Percentiles rank a stretch among this genome's conserved stretches.
Conservation (phyloP, 805 yeast species). For the Ogataea neopini region DNA sequence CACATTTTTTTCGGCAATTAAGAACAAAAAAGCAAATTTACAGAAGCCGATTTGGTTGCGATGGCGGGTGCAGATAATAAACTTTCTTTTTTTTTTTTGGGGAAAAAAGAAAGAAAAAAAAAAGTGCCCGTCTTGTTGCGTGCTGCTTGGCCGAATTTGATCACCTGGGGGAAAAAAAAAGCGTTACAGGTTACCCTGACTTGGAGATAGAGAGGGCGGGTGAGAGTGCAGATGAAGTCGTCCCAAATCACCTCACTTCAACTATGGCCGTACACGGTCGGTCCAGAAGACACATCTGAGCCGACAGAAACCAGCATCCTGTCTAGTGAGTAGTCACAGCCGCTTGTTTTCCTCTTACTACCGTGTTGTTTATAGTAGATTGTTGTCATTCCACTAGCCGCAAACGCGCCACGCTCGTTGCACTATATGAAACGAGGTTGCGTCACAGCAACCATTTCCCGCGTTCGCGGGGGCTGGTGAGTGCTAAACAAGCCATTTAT, state of each 20-base stretch:
- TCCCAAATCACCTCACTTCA: background rate
- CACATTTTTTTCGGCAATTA: background rate
- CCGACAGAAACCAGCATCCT: background rate
- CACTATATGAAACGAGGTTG: background rate
- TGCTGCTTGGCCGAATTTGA: constrained; percentile 1
- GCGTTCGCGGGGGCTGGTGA: constrained; percentile 5
- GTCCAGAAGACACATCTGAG: background rate
- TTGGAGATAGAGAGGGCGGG: background rate
- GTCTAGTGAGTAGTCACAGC: background rate
- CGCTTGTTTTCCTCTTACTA: background rate
- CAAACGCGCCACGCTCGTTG: constrained; percentile 3
- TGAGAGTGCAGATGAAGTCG: background rate
- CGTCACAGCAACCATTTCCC: constrained; percentile 6
- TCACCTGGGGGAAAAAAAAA: background rate
- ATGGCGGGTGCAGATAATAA: background rate
- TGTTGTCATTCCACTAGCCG: constrained; percentile 6
- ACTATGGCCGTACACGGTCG: background rate
- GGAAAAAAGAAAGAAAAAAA: too few species aligned
- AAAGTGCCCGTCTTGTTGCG: background rate
- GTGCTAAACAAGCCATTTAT: background rate
- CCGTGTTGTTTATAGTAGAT: constrained; percentile 4
- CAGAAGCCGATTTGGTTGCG: background rate
- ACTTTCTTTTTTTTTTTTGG: background rate
- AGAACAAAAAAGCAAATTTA: background rate
- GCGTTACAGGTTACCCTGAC: background rate